phyloP scores from a whole-genome alignment of 2,329 filamentous ascomycete genomes.

The Coniochaeta sp. region DNA sequence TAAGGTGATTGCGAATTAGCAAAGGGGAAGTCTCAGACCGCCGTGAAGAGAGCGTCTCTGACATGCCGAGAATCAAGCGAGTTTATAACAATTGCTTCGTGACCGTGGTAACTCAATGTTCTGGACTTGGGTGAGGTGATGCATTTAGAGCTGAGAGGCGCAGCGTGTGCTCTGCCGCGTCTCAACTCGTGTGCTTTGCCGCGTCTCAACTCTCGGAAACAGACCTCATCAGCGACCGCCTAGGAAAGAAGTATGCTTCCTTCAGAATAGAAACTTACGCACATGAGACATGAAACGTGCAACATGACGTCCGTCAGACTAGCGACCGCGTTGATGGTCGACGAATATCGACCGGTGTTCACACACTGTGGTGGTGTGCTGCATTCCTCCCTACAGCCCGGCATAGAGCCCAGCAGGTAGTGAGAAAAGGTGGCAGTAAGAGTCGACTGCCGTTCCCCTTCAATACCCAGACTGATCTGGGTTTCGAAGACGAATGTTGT shows the following conservation, averaged over 20 bases:
- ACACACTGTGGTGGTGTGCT: too few relatives aligned
- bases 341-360: too few relatives aligned
- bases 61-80: too few relatives aligned
- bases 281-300: too few relatives aligned
- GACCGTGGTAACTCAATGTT: neutral
- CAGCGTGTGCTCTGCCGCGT: neutral
- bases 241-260: too few relatives aligned
- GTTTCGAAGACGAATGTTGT: constrained; percentile 3
- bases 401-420: constrained; percentile 37
- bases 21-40: too few relatives aligned
- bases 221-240: neutral
- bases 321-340: neutral
- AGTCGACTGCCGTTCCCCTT: constrained; percentile 2
- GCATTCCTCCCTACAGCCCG: constrained; percentile 43
- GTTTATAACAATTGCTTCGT: neutral
- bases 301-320: neutral
- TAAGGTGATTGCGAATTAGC: too few relatives aligned
- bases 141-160: neutral
- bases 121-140: neutral
- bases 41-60: too few relatives aligned
- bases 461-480: neutral
- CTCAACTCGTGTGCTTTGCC: neutral
- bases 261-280: too few relatives aligned
- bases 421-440: constrained; percentile 39
- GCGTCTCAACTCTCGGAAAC: neutral